Base-by-base conservation (phyloP, 2,329 filamentous ascomycete genomes). In the Daldinia sp. region DNA sequence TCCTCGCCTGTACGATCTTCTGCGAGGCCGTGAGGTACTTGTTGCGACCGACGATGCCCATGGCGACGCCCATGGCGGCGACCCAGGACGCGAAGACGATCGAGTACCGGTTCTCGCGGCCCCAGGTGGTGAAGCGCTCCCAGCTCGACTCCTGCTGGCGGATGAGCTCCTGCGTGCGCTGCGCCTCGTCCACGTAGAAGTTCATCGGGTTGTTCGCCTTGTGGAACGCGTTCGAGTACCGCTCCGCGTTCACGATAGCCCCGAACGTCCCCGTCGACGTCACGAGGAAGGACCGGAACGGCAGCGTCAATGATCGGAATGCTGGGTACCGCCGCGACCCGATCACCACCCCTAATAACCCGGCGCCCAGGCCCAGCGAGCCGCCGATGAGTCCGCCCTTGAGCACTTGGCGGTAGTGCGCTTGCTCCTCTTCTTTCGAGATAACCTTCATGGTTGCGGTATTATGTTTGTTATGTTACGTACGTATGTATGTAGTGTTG, bases 1-100 rank as follows among this genome's bases (percentile, higher is more conserved):
- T 92, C 87, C 94, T 91, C 26, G 94, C 94, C 86, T 98, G 94
- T 15, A 98, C 94, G 23, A 98, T 83, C 86, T 97, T 97, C 85
- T 98, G 94, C 68, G 87, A 83, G 1, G 89, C 90, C 56, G 87
- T 88, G 53, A 97, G 85, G 78, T 90, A 92, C 72, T 88, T 90
- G 79, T 93, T 93, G 70, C 93, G 88, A 77, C 91, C 89, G 71
- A 98, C 93, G 33, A 97, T 79, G 62, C 85, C 89, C 73, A 96
- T 87, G 4, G 93, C 90, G 46, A 90, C 81, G 66, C 86, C 89
- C 89, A 98, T 95, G 75, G 89, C 90, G 42, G 91, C 92, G 13
- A 95, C 81, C 94, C 94, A 98, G 23, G 89, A 91, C 56, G 84
- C 87, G 75, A 93, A 91, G 74, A 98, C 92, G 79, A 98, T 93